Base-by-base conservation (phyloP, 1,284 basidiomycete species). In the Rhodotorula sp. region DNA sequence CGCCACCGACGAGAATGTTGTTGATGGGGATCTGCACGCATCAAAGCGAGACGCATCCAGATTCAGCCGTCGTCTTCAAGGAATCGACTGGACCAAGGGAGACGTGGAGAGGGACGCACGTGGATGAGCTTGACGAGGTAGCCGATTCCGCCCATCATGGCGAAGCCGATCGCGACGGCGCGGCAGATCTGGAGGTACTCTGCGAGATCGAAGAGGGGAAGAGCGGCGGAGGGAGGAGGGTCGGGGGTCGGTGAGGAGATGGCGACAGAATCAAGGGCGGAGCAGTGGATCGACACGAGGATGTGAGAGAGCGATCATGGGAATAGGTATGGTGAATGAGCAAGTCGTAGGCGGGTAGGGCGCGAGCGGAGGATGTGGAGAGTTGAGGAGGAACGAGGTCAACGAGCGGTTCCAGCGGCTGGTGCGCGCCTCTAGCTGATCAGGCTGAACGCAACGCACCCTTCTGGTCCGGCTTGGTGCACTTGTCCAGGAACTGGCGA, bases 381-480 rank as follows among this genome's bases (percentile, higher is more conserved):
- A n/a, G 16, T 30, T 10, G 50, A 22, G 51, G 51, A 48, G 60
- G 22, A 52, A 28, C 24, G 57, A 31, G 37, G 57, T 59, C 57
- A 48, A 46, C 46, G 18, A 20, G 16, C 40, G 11, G 40, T 44
- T 44, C 40, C 40, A 13, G 40, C 40, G 40, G 15, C 3, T 13
- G 40, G 40, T 44, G 11, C 40, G 40, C 40, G 40, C 16, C 15
- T 18, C 40, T 15, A 7, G 31, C 50, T 16, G 44, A 18, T n/a
- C n/a, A n/a, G n/a, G 22, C n/a, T 16, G 55, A 30, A 26, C 26
- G 26, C 15, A 1, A n/a, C 64, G 74, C 69, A 96, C 95, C 95
- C 84, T 92, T 91, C 81, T 91, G 87, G 64, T 92, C 92, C 64
- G 95, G 95, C 84, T 99, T 99, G 74, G 94, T 96, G 85, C 95